Conservation (phyloP, 495 filamentous ascomycete genomes). For the Podospora comata region DNA sequence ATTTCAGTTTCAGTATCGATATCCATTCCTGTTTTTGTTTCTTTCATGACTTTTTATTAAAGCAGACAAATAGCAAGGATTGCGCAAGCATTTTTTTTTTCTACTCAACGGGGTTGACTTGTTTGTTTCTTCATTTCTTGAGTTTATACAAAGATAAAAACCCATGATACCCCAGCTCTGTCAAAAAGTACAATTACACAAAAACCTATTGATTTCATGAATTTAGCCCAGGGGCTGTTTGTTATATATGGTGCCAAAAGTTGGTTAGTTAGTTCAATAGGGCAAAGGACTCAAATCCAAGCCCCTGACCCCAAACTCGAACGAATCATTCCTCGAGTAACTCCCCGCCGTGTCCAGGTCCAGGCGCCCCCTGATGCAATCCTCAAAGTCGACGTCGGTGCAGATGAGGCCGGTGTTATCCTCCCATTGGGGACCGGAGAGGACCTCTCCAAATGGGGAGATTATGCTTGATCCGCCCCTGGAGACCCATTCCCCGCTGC, state of each 20-base stretch:
- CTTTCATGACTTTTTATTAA: neutral
- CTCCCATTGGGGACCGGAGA: constrained; percentile 83
- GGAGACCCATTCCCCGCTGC: constrained; percentile 48
- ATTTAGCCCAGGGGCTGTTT: too few relatives aligned
- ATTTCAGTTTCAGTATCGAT: neutral
- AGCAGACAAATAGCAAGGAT: neutral
- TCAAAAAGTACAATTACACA: neutral
- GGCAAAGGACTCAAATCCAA: constrained; percentile 70
- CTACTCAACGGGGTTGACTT: neutral
- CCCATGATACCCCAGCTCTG: constrained; percentile 1
- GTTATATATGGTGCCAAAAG: too few relatives aligned
- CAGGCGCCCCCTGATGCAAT: constrained; percentile 52
- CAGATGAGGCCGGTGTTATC: constrained; percentile 54
- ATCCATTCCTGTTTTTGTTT: neutral
- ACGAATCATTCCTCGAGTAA: constrained; percentile 77
- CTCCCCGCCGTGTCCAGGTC: constrained; percentile 72
- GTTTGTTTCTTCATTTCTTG: neutral
- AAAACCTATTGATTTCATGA: neutral
- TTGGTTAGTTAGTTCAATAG: constrained; percentile 30
- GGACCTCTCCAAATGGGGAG: constrained; percentile 69
- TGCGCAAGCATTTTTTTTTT: neutral
- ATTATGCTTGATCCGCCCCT: constrained; percentile 82
- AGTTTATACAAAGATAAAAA: constrained; percentile 1
- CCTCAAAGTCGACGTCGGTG: constrained; percentile 50
- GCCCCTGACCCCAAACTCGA: constrained; percentile 73